Evolutionary conservation across 2,329 filamentous ascomycete genomes (phyloP), one percentile per base, ranked within the genome.

Genomic region (Aureobasidium zeae): DNA sequence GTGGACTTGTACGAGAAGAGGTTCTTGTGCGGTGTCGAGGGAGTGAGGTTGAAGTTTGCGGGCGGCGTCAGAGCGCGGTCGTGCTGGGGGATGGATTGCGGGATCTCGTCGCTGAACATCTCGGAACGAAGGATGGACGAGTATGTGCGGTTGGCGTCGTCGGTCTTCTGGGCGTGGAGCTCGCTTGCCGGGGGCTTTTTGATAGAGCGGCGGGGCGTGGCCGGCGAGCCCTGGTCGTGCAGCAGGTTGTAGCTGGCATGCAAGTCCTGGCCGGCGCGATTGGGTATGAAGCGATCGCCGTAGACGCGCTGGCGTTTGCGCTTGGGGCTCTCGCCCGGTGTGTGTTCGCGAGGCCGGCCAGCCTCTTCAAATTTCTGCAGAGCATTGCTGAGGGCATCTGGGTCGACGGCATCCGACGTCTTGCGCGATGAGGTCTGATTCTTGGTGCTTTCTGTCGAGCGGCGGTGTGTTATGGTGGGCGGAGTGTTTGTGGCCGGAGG

Each of bases 1-100:
- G 79, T 81, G 37, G 81, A 74, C 50, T 70, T 76, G 61, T 94
- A 95, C 19, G 83, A 86, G 60, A 98, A 96, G 28, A 98, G 76
- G 53, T 98, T 98, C 67, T 95, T 96, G 64, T 94, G 87, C 8
- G 91, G 91, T 3, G 91, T 98, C 1, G 89, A 94, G 0, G 91
- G 91, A 0, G 89, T 94, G 47, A 91, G 72, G 45, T 78, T 71
- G 20, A 73, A 67, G 11, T 77, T 69, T 79, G 78, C 78, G 19
- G 88, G 88, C 33, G 88, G 88, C 5, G 89, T 95, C 52, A 83
- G 53, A 71, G 70, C 61, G 75, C 77, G 59, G 19, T 72, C 72
- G 11, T 41, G 19, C 34, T 80, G 72, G 26, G 82, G 72, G 26
- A 84, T 77, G 24, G 79, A 72, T 61, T 95, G 89, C 7, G 91